These are phyloP conservation scores for Aspergillus glaucus DNA, from an alignment of 2,329 filamentous ascomycete genomes.

Conservation along the genomic window DNA sequence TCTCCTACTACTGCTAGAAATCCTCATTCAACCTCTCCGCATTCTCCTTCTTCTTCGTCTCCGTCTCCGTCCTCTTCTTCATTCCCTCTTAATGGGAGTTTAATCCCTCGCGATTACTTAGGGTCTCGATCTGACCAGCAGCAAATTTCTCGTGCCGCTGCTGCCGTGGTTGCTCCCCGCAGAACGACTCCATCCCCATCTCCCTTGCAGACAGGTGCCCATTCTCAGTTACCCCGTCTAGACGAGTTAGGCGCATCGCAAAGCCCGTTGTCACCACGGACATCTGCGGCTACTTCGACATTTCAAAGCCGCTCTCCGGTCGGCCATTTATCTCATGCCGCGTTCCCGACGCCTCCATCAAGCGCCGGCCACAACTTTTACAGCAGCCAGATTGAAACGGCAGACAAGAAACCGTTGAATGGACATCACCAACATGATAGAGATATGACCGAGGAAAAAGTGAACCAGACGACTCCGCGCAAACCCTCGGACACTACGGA, in stretches of 20 bases:
- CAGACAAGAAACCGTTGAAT: constrained; percentile 8
- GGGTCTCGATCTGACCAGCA: constrained; percentile 22
- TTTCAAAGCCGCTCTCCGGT: constrained; percentile 16
- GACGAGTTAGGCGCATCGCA: constrained; percentile 19
- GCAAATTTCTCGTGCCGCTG: constrained; percentile 14
- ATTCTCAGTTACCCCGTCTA: constrained; percentile 13
- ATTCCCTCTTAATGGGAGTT: constrained; percentile 12
- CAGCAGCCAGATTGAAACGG: constrained; percentile 12
- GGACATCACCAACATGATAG: constrained; percentile 17
- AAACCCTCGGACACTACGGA: constrained; percentile 22
- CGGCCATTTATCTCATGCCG: constrained; percentile 22
- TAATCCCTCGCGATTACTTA: constrained; percentile 33
- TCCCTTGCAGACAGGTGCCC: constrained; percentile 25
- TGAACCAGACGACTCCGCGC: constrained; percentile 17
- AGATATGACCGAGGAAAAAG: constrained; percentile 15
- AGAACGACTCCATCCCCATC: constrained; percentile 20
- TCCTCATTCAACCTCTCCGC: background rate
- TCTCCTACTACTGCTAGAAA: constrained; percentile 2
- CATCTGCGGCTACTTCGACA: constrained; percentile 16
- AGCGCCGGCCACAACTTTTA: constrained; percentile 13
- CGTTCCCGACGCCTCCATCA: constrained; percentile 23
- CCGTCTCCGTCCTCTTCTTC: background rate
- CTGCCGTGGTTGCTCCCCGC: constrained; percentile 15
- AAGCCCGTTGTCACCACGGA: constrained; percentile 21
- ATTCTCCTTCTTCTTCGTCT: background rate